Base-by-base conservation (phyloP, 2,329 filamentous ascomycete species). In the Penicillium hordei region DNA sequence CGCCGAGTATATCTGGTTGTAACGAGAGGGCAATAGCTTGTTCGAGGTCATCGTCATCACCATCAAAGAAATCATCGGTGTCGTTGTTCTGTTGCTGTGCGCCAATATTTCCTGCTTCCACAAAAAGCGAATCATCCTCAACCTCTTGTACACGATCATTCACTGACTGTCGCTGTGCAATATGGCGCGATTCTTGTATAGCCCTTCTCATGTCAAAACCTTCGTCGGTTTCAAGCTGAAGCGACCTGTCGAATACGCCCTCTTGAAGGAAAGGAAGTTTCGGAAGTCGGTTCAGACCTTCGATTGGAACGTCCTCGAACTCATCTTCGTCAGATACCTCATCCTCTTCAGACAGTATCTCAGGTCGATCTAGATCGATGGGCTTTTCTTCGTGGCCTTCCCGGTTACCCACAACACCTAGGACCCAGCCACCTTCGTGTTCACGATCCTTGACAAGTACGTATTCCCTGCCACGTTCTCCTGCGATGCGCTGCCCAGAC, bases 371-470 rank as follows among this genome's bases (percentile, higher is more conserved):
- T 19, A 99, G 85, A 70, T 97, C 92, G 59, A 99, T 97, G 0
- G 94, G 93, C 71, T 92, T 96, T 61, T 93, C 88, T 29, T 86
- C 85, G 61, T 90, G 84, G 3, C 91, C 92, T 43, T 88, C 86
- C 63, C 90, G 95, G 59, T 87, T 91, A 60, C 89, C 92, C 23
- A 99, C 93, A 27, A 99, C 94, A 52, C 94, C 94, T 6, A 99
- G 78, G 0, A 93, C 93, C 92, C 93, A 99, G 5, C 94, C 94
- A 45, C 94, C 94, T 72, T 97, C 93, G 1, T 91, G 92, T 0
- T 92, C 91, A 44, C 95, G 91, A 67, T 97, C 97, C 76, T 94
- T 96, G 39, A 99, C 93, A 4, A 99, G 79, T 13, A 99, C 93
- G 69, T 99, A 99, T 73, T 99, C 94, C 68, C 91, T 88, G 15